Conservation (phyloP, 2,329 filamentous ascomycete genomes). For the Fusarium subglutinans region DNA sequence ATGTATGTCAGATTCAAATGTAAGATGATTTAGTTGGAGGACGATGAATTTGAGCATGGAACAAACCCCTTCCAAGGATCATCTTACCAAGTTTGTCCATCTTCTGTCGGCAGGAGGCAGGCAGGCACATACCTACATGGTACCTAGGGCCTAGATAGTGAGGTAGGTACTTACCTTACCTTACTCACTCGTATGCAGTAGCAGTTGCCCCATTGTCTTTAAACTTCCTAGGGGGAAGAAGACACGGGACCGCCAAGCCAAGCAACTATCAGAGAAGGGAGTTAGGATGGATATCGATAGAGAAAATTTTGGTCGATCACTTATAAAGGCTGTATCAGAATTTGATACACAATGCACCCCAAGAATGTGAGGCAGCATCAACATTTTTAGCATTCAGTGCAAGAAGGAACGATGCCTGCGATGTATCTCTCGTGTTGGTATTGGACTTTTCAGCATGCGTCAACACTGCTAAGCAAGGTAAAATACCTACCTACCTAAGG, state of each 20-base stretch:
- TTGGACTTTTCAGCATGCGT: constrained; percentile 1
- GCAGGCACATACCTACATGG: background rate
- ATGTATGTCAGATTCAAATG: constrained; percentile 29
- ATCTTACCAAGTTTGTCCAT: background rate
- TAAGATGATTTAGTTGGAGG: background rate
- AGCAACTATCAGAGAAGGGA: constrained; percentile 22
- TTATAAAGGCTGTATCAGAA: background rate
- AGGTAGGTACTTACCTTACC: background rate
- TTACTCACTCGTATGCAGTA: background rate
- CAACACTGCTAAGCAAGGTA: background rate
- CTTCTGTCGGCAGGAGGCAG: background rate
- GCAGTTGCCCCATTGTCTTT: constrained; percentile 11
- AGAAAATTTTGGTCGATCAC: constrained; percentile 18
- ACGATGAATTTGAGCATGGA: constrained; percentile 1
- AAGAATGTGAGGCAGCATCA: background rate
- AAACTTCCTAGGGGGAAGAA: background rate
- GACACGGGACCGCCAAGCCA: constrained; percentile 22
- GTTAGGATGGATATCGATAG: constrained; percentile 1
- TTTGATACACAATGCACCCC: background rate
- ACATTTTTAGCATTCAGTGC: background rate
- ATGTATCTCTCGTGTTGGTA: background rate
- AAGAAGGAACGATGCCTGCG: background rate
- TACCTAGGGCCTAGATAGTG: background rate
- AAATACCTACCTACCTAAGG: background rate
- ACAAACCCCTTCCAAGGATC: background rate